A percentile compares a stretch with the other conserved stretches of the same genome.
Conservation (phyloP, 495 filamentous ascomycete genomes). For the Pyrenopolyporus hunteri region DNA sequence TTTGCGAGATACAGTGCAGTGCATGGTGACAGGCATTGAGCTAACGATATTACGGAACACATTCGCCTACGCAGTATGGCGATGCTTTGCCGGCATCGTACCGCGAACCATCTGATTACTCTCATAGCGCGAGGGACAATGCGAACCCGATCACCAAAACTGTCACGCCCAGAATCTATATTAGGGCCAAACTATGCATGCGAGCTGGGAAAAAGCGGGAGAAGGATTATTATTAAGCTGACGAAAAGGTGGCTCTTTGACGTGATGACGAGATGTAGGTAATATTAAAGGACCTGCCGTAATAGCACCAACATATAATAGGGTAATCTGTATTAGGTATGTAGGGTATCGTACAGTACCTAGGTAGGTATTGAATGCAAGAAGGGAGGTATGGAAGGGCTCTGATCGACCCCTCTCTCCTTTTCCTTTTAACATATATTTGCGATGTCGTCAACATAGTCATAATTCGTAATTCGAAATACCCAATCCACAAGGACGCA, state of each 20-base stretch:
- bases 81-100: background rate
- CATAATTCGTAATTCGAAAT: constrained; percentile 6
- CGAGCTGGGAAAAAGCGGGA: constrained; percentile 8
- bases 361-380: too few relatives aligned
- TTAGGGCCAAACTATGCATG: constrained; percentile 13
- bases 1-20: too few relatives aligned
- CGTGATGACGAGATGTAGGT: constrained; percentile 28
- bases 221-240: constrained; percentile 25
- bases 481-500: constrained; percentile 5
- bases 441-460: background rate
- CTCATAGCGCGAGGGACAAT: background rate
- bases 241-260: constrained; percentile 16
- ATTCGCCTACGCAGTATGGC: background rate
- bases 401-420: constrained; percentile 1
- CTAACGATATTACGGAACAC: background rate
- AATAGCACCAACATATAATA: constrained; percentile 9
- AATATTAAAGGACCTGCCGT: constrained; percentile 32
- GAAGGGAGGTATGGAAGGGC: background rate
- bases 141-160: constrained; percentile 11
- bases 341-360: background rate
- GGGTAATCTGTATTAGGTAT: background rate
- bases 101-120: background rate
- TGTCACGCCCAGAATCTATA: constrained; percentile 8
- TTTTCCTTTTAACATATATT: constrained; percentile 4
- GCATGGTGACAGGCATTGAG: too few relatives aligned